Percentiles rank a stretch among this genome's conserved stretches.
These are phyloP conservation scores for Cyberlindnera veronae DNA, from an alignment of 805 yeast species.

Conservation along the genomic window DNA sequence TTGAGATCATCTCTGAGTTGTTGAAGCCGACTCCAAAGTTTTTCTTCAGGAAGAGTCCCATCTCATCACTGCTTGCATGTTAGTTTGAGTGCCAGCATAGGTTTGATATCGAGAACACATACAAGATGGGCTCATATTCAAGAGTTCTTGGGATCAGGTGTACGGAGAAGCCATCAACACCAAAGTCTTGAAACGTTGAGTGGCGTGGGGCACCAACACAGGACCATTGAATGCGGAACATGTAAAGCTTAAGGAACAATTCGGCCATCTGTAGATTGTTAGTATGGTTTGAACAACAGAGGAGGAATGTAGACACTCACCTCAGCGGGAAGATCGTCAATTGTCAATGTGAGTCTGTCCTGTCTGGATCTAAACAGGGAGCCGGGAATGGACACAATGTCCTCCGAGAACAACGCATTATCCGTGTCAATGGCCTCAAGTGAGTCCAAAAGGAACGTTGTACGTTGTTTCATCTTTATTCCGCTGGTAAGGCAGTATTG, in stretches of 20 bases:
- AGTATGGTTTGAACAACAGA: no score
- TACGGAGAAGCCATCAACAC: conserved; percentile 16
- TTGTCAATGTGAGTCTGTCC: conserved; percentile 17
- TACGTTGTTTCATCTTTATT: conserved; percentile 20
- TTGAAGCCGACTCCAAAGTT: conserved; percentile 16
- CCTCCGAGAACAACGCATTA: conserved; percentile 18
- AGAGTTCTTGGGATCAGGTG: conserved; percentile 20
- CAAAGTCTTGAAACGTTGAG: conserved; percentile 21
- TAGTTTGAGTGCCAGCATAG: background rate
- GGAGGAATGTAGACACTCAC: background rate
- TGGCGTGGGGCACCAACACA: conserved; percentile 1
- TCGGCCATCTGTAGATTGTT: conserved; percentile 5
- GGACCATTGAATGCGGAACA: conserved; percentile 23
- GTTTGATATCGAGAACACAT: background rate
- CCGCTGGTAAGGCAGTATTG: background rate
- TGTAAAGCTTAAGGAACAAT: conserved; percentile 14
- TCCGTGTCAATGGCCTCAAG: conserved; percentile 25
- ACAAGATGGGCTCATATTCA: conserved; percentile 23
- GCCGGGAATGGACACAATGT: conserved; percentile 18
- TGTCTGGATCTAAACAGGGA: conserved; percentile 20
- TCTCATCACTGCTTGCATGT: conserved; percentile 14
- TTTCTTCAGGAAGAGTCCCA: conserved; percentile 15
- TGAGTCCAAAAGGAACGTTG: conserved; percentile 18
- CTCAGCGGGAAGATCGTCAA: conserved; percentile 19
- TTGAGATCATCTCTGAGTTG: conserved; percentile 15